Conservation (phyloP, 768 basidiomycete genomes). For the Suillus lakei region DNA sequence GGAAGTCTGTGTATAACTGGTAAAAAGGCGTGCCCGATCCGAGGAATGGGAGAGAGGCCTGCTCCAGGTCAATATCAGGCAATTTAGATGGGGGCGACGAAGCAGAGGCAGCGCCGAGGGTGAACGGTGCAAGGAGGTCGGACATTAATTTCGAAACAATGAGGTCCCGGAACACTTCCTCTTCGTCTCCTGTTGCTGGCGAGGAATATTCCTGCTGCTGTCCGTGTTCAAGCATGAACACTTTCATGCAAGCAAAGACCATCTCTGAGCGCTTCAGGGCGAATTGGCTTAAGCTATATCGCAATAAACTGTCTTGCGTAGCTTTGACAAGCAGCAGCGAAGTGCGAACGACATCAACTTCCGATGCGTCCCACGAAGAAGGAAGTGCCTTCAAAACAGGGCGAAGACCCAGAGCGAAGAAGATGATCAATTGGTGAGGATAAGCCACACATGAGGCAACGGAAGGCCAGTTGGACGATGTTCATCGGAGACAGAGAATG, state of each 20-base stretch:
- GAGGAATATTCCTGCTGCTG: constrained; percentile 36
- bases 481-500: constrained; percentile 20
- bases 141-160: constrained; percentile 64
- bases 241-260: constrained; percentile 85
- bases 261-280: constrained; percentile 33
- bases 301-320: constrained; percentile 48
- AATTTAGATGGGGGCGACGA: background rate
- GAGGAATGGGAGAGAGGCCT: constrained; percentile 61
- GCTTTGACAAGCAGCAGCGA: constrained; percentile 65
- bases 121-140: constrained; percentile 64
- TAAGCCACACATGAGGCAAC: constrained; percentile 65
- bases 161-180: constrained; percentile 83
- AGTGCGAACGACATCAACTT: constrained; percentile 75
- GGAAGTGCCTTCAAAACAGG: constrained; percentile 74
- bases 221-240: constrained; percentile 95
- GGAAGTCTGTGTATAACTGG: constrained; percentile 92
- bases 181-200: constrained; percentile 34
- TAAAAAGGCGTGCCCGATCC: constrained; percentile 79
- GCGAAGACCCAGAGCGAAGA: constrained; percentile 74
- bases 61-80: constrained; percentile 46
- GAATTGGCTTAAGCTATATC: constrained; percentile 46
- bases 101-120: constrained; percentile 10
- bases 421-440: constrained; percentile 77
- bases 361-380: constrained; percentile 74
- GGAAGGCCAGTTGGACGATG: constrained; percentile 46